These are phyloP conservation scores for Neophaeococcomyces aloes DNA, from an alignment of 2,329 filamentous ascomycete species.

Conservation along the genomic window DNA sequence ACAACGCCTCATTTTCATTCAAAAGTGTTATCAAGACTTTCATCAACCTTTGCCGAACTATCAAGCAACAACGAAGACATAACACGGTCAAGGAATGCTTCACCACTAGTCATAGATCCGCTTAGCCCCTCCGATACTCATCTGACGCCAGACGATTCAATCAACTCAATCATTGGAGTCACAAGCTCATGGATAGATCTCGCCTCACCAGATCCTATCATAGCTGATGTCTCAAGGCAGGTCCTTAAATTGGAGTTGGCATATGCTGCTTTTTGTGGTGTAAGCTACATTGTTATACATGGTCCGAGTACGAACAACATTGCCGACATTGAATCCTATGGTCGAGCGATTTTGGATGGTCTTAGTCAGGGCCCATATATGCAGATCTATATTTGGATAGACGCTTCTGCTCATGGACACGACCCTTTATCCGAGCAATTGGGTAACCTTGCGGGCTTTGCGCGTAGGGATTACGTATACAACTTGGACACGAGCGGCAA, in stretches of 20 bases:
- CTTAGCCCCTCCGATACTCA: slow-evolving; percentile 42
- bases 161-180: slow-evolving; percentile 65
- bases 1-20: slow-evolving; percentile 52
- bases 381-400: slow-evolving; percentile 68
- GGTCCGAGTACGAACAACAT: slow-evolving; percentile 52
- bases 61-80: slow-evolving; percentile 26
- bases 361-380: slow-evolving; percentile 64
- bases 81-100: slow-evolving; percentile 35
- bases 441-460: slow-evolving; percentile 35
- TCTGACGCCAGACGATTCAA: slow-evolving; percentile 69
- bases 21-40: slow-evolving; percentile 44
- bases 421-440: slow-evolving; percentile 32
- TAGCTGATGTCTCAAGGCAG: slow-evolving; percentile 79
- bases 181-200: slow-evolving; percentile 92
- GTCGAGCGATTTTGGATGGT: slow-evolving; percentile 70
- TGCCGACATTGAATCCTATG: slow-evolving; percentile 55
- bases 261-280: slow-evolving; percentile 91
- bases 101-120: slow-evolving; percentile 31
- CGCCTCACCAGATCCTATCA: slow-evolving; percentile 67
- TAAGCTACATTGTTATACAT: slow-evolving; percentile 69
- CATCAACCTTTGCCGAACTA: slow-evolving; percentile 40
- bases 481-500: slow-evolving; percentile 27
- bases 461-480: slow-evolving; percentile 30
- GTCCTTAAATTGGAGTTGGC: slow-evolving; percentile 83
- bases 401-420: slow-evolving; percentile 62